Conservation (phyloP, 495 filamentous ascomycete species). For the Daldinia grandis region DNA sequence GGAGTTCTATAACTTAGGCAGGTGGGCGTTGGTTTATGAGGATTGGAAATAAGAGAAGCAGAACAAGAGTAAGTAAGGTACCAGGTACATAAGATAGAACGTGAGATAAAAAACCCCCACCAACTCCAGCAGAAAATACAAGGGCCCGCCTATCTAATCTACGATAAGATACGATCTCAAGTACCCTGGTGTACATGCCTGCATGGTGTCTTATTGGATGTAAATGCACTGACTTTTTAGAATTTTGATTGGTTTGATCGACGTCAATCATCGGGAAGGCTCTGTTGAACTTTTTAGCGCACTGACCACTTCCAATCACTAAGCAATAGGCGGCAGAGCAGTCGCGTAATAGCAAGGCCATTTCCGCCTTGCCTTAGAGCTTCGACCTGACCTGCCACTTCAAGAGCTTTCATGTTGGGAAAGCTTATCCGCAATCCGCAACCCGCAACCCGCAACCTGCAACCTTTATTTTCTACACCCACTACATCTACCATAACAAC, state of each 20-base stretch:
- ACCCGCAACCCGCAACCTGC: background rate
- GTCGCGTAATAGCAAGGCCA: constrained; percentile 42
- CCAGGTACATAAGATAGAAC: background rate
- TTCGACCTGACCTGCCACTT: constrained; percentile 26
- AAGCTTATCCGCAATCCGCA: constrained; percentile 26
- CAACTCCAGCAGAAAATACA: constrained; percentile 42
- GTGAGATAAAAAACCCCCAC: constrained; percentile 41
- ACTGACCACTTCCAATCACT: constrained; percentile 36
- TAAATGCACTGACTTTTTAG: background rate
- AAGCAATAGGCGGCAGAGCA: constrained; percentile 46
- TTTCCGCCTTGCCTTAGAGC: constrained; percentile 42
- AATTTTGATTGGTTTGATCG: constrained; percentile 22
- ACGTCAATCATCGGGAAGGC: constrained; percentile 33
- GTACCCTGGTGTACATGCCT: constrained; percentile 6
- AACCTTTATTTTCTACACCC: constrained; percentile 4
- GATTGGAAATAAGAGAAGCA: background rate
- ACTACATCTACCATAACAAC: background rate
- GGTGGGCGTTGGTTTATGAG: too few relatives aligned
- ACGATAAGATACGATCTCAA: constrained; percentile 32
- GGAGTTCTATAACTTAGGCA: background rate
- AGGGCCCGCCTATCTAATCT: constrained; percentile 26
- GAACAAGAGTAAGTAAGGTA: background rate
- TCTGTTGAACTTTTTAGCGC: constrained; percentile 14
- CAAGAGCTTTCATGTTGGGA: constrained; percentile 32
- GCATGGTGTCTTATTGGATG: constrained; percentile 12